A percentile compares a stretch with the other conserved stretches of the same genome.
Evolutionary conservation across 345 rosid species (phyloP).

Genomic region (Ceriops decandra): DNA sequence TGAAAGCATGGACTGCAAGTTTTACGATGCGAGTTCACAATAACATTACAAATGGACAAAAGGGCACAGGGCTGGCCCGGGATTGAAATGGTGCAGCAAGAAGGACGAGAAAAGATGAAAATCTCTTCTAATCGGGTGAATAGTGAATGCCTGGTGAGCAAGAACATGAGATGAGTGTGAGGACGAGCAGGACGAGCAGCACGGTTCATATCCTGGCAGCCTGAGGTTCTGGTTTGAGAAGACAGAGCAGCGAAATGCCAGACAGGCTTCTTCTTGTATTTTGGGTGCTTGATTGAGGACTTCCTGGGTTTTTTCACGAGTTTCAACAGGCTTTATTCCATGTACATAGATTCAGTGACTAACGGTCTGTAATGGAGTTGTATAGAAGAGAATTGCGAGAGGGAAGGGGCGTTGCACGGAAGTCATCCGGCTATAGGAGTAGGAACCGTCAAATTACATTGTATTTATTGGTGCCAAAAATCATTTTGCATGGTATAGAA

Average conservation of each 20-base stretch:
- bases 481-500: constrained; percentile 20
- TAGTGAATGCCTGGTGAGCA: constrained; percentile 9
- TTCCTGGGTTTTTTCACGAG: constrained; percentile 21
- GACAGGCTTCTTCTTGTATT: constrained; percentile 19
- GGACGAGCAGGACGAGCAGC: background rate
- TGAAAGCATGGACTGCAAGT: constrained; percentile 9
- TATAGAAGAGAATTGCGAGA: constrained; percentile 31
- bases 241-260: constrained; percentile 8
- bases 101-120: background rate
- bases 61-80: constrained; percentile 34
- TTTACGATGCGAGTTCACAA: constrained; percentile 5
- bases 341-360: constrained; percentile 40
- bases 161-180: background rate
- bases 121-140: background rate
- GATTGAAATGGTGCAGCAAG: constrained; percentile 11
- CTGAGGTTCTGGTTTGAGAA: constrained; percentile 11
- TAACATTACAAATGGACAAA: constrained; percentile 3
- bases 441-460: constrained; percentile 13
- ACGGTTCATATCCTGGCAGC: background rate
- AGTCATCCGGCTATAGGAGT: constrained; percentile 17
- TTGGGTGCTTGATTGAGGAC: constrained; percentile 10
- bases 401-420: constrained; percentile 11
- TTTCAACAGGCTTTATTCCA: constrained; percentile 1
- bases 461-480: constrained; percentile 23
- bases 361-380: constrained; percentile 33